Conservation (phyloP, 441 rosid genomes). For the Jatropha podagrica region DNA sequence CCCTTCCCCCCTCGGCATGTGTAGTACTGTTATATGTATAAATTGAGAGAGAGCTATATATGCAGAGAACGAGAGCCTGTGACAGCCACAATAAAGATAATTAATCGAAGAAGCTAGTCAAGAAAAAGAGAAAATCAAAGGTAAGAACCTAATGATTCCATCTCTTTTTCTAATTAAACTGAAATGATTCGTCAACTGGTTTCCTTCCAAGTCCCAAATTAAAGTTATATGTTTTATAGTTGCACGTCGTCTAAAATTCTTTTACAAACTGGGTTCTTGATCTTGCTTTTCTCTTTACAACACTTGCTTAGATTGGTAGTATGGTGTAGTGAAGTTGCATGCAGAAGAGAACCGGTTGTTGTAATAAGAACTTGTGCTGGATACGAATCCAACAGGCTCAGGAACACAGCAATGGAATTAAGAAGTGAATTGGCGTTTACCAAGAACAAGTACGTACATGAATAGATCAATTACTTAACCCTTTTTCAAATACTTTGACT, state of each 20-base stretch:
- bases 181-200: too few relatives aligned
- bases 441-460: not conserved
- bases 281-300: too few relatives aligned
- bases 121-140: too few relatives aligned
- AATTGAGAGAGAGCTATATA: not conserved
- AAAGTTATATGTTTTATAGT: too few relatives aligned
- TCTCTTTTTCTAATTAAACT: too few relatives aligned
- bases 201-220: too few relatives aligned
- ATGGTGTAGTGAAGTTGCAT: not conserved
- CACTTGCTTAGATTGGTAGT: not conserved
- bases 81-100: too few relatives aligned
- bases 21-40: not conserved
- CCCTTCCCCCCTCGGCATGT: not conserved
- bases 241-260: too few relatives aligned
- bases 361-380: not conserved
- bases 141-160: too few relatives aligned
- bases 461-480: constrained; percentile 2
- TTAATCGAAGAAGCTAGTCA: not conserved
- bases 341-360: not conserved
- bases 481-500: not conserved
- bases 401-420: not conserved
- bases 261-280: not conserved
- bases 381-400: constrained; percentile 11
- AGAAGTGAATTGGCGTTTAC: not conserved
- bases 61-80: too few relatives aligned